Base-by-base conservation (phyloP, 805 yeast genomes). In the Naumovozyma castellii region DNA sequence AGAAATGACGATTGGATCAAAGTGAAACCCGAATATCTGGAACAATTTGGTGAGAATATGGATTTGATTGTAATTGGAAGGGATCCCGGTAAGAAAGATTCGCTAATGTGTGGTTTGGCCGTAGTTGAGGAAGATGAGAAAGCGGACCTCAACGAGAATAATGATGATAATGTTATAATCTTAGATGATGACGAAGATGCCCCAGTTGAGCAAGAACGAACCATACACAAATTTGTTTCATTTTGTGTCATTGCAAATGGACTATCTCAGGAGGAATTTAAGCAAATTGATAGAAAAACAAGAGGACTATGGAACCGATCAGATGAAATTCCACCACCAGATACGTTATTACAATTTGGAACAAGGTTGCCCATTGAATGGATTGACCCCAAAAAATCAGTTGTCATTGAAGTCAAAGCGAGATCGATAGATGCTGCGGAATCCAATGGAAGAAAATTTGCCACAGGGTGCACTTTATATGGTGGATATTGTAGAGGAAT, bases 221-320 rank as follows among this genome's bases (percentile, higher is more conserved):
- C 34, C 12, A 43, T 47, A 6, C 49, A 45, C 5, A 58, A 64
- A 28, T 84, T 76, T 53, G 62, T 73, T 39, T 75, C 90, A 14
- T 80, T 90, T 43, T 80, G 94, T 50, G 70, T 73, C 16, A 82
- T 88, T 34, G 90, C 94, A 1, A 86, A 88, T 53, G 97, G 97
- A 1, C 75, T 90, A 43, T 73, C 84, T 8, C 59, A 64, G 1
- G 73, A 70, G 1, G 88, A 82, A 41, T 80, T 72, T 43, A 71
- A 72, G 25, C 66, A 66, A 35, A 78, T 92, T 30, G 74, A 73
- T 31, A 64, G 74, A 16, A 42, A 64, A 6, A 75, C 92, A 0
- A 58, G 67, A 32, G 79, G 76, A 1, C 71, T 75, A 44, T 84
- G 95, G 94, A 64, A 62, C 1, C 57, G 63, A 16, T 66, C 59